A percentile compares a stretch with the other conserved stretches of the same genome.
These are phyloP conservation scores for Rutstroemia sydowiana DNA, from an alignment of 2,329 filamentous ascomycete species.

Conservation along the genomic window DNA sequence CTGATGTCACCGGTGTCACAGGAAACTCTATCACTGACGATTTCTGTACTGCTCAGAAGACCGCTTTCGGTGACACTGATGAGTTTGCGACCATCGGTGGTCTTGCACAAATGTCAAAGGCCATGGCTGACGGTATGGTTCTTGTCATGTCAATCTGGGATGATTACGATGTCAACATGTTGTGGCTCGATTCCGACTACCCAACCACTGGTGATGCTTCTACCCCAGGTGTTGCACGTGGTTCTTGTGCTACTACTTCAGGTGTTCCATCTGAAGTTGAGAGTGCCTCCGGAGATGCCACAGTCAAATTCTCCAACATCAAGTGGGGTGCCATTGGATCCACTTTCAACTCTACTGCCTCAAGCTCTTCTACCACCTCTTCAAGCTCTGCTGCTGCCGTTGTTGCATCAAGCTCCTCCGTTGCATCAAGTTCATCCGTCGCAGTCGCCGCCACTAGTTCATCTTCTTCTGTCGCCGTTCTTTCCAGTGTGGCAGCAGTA, in stretches of 20 bases:
- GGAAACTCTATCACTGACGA: constrained; percentile 48
- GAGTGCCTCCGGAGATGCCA: constrained; percentile 37
- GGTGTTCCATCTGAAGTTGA: constrained; percentile 46
- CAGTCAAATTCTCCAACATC: constrained; percentile 34
- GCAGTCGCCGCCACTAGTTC: too few species aligned
- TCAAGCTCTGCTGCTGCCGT: too few species aligned
- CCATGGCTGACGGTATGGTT: constrained; percentile 50
- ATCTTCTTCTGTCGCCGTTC: too few species aligned
- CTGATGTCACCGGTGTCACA: constrained; percentile 38
- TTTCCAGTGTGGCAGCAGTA: too few species aligned
- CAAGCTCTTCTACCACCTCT: too few species aligned
- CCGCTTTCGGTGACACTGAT: constrained; percentile 45
- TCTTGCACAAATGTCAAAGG: constrained; percentile 45
- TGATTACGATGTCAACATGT: constrained; percentile 57
- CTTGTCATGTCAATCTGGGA: constrained; percentile 56
- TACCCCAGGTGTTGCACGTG: constrained; percentile 44
- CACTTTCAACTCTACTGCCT: constrained; percentile 19
- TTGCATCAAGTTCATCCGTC: too few species aligned
- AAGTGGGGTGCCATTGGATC: constrained; percentile 30
- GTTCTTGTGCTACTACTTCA: constrained; percentile 44
- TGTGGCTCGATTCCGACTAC: constrained; percentile 48
- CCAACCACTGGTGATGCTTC: constrained; percentile 40
- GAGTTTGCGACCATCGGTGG: constrained; percentile 50
- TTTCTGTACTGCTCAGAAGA: constrained; percentile 51
- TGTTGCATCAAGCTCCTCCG: too few species aligned